A percentile compares a stretch with the other conserved stretches of the same genome.
These are phyloP conservation scores for Apiospora rasikravindrae DNA, from an alignment of 2,329 filamentous ascomycete species.

Conservation along the genomic window DNA sequence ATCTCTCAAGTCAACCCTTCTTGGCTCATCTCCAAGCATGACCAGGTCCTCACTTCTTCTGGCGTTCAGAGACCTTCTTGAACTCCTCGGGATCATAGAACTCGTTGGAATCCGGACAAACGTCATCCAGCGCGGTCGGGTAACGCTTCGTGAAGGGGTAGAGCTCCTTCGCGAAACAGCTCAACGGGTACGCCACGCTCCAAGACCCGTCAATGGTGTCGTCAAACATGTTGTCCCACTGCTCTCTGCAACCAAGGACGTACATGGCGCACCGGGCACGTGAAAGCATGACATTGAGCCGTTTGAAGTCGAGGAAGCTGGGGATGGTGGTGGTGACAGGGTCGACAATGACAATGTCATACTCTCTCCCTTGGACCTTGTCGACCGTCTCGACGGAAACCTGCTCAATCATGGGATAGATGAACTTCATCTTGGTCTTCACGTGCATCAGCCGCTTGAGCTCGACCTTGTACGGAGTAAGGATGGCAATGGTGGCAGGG, in stretches of 20 bases:
- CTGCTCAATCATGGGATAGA: background rate
- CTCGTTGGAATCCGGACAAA: background rate
- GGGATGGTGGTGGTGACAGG: background rate
- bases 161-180: background rate
- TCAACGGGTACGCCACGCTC: background rate
- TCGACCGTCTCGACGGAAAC: constrained; percentile 15
- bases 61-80: background rate
- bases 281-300: constrained; percentile 18
- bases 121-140: background rate
- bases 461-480: constrained; percentile 1
- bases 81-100: constrained; percentile 1
- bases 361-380: constrained; percentile 12
- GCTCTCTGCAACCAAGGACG: background rate
- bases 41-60: background rate
- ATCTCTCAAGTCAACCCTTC: background rate
- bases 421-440: background rate
- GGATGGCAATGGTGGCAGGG: constrained; percentile 5
- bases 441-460: background rate
- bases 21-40: background rate
- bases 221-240: background rate
- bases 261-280: constrained; percentile 1
- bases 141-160: background rate
- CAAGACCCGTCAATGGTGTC: too few relatives aligned
- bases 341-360: background rate
- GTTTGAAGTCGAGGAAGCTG: background rate